Conservation (phyloP, 2,329 filamentous ascomycete genomes). For the Monosporascus sp. region DNA sequence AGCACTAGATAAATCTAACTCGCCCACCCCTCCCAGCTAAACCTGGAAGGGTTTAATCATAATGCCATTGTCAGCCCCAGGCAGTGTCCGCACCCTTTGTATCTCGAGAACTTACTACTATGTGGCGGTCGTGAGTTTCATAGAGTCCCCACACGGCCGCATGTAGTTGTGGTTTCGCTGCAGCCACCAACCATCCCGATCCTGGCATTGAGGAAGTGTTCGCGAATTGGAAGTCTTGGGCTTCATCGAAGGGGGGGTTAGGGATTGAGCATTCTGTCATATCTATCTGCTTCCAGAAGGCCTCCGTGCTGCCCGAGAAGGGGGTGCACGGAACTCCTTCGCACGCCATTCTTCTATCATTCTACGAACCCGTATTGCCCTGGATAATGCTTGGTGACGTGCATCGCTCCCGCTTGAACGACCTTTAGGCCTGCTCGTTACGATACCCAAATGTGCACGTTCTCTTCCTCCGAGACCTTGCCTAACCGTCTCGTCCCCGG, state of each 20-base stretch:
- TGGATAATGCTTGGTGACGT: neutral
- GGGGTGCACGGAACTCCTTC: neutral
- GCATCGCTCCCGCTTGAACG: neutral
- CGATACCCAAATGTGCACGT: neutral
- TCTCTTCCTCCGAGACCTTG: neutral
- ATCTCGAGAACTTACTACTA: conserved; percentile 1
- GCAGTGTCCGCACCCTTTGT: neutral
- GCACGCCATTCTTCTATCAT: neutral
- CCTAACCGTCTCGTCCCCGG: neutral
- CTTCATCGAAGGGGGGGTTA: neutral
- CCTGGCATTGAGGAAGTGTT: conserved; percentile 17
- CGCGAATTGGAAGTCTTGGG: conserved; percentile 14
- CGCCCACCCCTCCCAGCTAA: neutral
- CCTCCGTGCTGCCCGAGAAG: neutral
- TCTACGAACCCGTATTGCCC: neutral
- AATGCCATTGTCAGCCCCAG: neutral
- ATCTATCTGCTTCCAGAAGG: neutral
- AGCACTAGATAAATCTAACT: neutral
- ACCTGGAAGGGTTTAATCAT: neutral
- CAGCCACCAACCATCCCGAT: conserved; percentile 29
- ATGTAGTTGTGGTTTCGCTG: conserved; percentile 20
- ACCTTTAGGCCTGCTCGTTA: neutral
- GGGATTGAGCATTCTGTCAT: neutral
- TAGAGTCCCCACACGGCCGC: conserved; percentile 24
- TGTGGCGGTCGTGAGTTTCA: conserved; percentile 24